These are phyloP conservation scores for Diaporthe longicolla DNA, from an alignment of 2,329 filamentous ascomycete species.

Conservation along the genomic window DNA sequence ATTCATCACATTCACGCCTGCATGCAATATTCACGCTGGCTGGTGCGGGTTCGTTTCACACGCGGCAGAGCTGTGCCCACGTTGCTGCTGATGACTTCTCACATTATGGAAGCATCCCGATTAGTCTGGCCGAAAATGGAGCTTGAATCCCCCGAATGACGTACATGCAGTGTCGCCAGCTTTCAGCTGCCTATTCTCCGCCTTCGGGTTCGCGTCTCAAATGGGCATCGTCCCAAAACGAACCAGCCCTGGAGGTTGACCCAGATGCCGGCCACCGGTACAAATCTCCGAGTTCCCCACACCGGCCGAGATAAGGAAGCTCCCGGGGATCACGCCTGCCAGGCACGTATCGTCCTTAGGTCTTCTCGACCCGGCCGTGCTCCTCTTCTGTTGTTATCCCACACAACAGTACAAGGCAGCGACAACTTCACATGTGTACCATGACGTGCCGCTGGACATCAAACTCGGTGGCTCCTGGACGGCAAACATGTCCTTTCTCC, in stretches of 20 bases:
- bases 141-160: not conserved
- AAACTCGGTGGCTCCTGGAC: constrained; percentile 20
- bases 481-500: constrained; percentile 21
- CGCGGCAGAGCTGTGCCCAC: not conserved
- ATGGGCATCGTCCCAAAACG: not conserved
- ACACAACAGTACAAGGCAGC: not conserved
- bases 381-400: not conserved
- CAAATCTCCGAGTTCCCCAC: constrained; percentile 26
- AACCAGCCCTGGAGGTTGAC: not conserved
- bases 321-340: not conserved
- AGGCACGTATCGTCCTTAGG: not conserved
- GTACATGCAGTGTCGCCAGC: not conserved
- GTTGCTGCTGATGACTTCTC: not conserved
- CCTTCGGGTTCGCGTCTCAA: not conserved
- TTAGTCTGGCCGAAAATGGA: not conserved
- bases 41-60: not conserved
- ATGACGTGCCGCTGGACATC: constrained; percentile 23
- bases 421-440: not conserved
- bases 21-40: no score
- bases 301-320: constrained; percentile 2
- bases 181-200: not conserved
- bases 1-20: not conserved
- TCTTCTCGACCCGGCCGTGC: not conserved
- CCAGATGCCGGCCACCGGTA: not conserved
- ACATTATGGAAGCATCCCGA: not conserved